Evolutionary conservation across 2,329 filamentous ascomycete genomes (phyloP), one percentile per base, ranked within the genome.

Genomic region (Volutella citrinella): DNA sequence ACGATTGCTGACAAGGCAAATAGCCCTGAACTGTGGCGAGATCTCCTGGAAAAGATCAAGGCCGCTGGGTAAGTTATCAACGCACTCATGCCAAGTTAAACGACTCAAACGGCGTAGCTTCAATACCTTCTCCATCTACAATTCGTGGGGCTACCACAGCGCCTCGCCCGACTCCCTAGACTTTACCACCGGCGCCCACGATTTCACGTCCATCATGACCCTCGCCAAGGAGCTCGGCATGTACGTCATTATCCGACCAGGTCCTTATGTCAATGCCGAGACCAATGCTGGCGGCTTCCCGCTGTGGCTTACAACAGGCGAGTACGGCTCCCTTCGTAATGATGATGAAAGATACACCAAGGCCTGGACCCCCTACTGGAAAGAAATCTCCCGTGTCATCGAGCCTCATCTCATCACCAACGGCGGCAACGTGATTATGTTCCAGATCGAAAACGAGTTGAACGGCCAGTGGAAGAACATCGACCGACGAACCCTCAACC

Each of bases 261-360:
- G 78, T 0, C 77, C 77, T 0, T 83, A 82, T 36, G 69, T 79
- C 37, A 83, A 82, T 42, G 79, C 78, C 2, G 80, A 82, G 50
- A 67, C 76, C 4, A 80, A 74, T 42, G 76, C 72, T 2, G 79
- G 80, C 19, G 79, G 79, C 0, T 76, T 80, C 36, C 76, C 79
- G 0, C 59, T 78, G 2, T 83, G 78, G 76, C 54, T 78, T 6
- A 81, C 77, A 0, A 80, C 78, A 1, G 78, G 77, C 26, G 75
- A 64, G 17, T 76, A 77, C 30, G 76, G 77, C 4, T 48, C 54
- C 14, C 56, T 78, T 12, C 61, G 77, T 19, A 63, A 77, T 34
- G 68, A 78, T 24, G 68, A 80, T 39, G 52, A 66, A 5, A 61
- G 66, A 28, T 78, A 71, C 50, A 74, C 69, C 3, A 58, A 63